Conservation (phyloP, 225 moss, liverwort and hornwort genomes). For the Straminergon stramineum region DNA sequence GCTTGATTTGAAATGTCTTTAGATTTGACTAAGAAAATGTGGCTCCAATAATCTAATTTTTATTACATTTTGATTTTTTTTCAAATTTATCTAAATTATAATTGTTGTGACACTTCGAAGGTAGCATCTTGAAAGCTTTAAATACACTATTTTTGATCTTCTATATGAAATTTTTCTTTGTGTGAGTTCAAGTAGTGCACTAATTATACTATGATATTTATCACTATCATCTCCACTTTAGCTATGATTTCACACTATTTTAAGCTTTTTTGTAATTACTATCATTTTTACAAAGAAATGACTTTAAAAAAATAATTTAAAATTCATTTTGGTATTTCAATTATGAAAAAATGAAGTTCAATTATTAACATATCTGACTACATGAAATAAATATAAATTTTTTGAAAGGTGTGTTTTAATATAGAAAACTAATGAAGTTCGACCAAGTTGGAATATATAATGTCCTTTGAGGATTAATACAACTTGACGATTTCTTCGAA, state of each 20-base stretch:
- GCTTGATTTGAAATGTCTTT: background rate
- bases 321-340: background rate
- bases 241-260: background rate
- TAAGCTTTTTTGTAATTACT: background rate
- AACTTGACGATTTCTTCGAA: background rate
- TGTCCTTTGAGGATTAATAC: background rate
- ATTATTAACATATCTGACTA: background rate
- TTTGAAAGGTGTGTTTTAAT: background rate
- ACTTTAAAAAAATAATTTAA: background rate
- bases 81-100: rapidly evolving
- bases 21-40: no score
- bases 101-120: no score
- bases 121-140: background rate
- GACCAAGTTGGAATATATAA: background rate
- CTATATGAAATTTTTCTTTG: background rate
- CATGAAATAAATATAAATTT: background rate
- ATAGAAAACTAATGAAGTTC: background rate
- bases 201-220: background rate
- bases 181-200: rapidly evolving
- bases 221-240: background rate
- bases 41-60: background rate
- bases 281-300: background rate
- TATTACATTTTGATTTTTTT: background rate
- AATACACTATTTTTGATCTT: background rate
- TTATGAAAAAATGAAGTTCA: background rate